These are phyloP conservation scores for Dacryopinax spathularia DNA, from an alignment of 768 basidiomycete genomes.

Conservation along the genomic window DNA sequence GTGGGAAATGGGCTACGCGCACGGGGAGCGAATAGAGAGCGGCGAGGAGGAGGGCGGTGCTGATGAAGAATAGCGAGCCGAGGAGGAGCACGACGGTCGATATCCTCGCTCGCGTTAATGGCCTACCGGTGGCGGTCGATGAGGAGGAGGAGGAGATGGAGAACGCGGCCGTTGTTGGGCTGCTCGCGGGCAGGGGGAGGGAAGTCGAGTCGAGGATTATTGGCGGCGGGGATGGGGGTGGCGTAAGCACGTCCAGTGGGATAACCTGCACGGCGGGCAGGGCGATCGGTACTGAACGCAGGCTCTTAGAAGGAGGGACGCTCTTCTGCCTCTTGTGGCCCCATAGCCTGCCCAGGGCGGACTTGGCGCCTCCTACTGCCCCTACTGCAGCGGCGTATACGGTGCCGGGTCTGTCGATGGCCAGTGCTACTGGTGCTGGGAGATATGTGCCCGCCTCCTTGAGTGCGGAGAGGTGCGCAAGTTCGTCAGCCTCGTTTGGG, in stretches of 20 bases:
- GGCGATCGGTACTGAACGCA: too few relatives aligned
- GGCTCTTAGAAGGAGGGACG: background rate
- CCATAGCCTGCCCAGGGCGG: background rate
- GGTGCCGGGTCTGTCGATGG: background rate
- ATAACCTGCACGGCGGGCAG: background rate
- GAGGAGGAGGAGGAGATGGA: constrained; percentile 24
- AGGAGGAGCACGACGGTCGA: background rate
- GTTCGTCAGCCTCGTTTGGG: background rate
- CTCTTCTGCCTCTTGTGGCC: background rate
- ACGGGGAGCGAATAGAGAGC: constrained; percentile 11
- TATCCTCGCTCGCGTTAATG: background rate
- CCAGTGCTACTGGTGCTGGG: background rate
- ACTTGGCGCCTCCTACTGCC: background rate
- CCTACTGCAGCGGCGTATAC: background rate
- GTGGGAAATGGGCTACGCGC: constrained; percentile 42
- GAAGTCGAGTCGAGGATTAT: background rate
- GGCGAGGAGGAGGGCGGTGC: constrained; percentile 6
- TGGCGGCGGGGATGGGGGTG: background rate
- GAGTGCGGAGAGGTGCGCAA: background rate
- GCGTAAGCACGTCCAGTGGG: background rate
- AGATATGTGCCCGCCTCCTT: background rate
- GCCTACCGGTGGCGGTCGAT: constrained; percentile 27
- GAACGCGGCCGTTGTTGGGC: constrained; percentile 2
- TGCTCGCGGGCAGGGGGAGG: constrained; percentile 51
- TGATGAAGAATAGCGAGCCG: constrained; percentile 4